Percentiles rank a stretch among this genome's conserved stretches.
phyloP scores from a whole-genome alignment of 345 rosid genomes.

The Aquilaria yunnanensis region DNA sequence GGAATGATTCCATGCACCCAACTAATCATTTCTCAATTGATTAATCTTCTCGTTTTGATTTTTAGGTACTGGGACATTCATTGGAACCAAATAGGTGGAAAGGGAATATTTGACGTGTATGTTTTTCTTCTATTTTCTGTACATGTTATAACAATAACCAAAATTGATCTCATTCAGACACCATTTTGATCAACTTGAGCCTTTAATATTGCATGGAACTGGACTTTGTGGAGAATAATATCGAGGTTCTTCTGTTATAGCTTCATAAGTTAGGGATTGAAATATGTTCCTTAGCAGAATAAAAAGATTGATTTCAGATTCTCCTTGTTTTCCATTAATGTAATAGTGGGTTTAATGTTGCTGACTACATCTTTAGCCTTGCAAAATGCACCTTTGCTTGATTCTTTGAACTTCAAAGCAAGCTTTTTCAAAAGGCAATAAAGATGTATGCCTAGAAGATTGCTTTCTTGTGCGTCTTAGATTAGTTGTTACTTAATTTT shows the following conservation, averaged over 20 bases:
- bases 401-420: too few relatives aligned
- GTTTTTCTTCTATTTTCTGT: conserved; percentile 15
- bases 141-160: neutral
- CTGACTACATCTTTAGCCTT: too few relatives aligned
- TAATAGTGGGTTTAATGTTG: too few relatives aligned
- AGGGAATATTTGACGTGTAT: conserved; percentile 89
- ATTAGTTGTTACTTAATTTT: neutral
- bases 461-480: neutral
- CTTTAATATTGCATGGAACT: neutral
- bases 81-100: conserved; percentile 72
- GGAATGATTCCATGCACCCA: neutral
- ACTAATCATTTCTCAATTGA: neutral
- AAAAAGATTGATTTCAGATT: conserved; percentile 8
- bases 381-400: too few relatives aligned
- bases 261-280: too few relatives aligned
- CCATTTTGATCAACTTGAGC: conserved; percentile 1
- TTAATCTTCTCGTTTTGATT: conserved; percentile 2
- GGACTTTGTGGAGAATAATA: neutral
- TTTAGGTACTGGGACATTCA: conserved; percentile 78
- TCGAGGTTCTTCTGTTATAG: neutral
- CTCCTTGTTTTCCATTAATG: too few relatives aligned
- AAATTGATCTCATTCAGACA: conserved; percentile 5
- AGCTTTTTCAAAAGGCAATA: too few relatives aligned
- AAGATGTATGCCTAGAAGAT: neutral
- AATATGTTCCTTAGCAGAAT: neutral